Evolutionary conservation across 208 protist genomes (phyloP).

Genomic region (Blastocrithidia nonstop): DNA sequence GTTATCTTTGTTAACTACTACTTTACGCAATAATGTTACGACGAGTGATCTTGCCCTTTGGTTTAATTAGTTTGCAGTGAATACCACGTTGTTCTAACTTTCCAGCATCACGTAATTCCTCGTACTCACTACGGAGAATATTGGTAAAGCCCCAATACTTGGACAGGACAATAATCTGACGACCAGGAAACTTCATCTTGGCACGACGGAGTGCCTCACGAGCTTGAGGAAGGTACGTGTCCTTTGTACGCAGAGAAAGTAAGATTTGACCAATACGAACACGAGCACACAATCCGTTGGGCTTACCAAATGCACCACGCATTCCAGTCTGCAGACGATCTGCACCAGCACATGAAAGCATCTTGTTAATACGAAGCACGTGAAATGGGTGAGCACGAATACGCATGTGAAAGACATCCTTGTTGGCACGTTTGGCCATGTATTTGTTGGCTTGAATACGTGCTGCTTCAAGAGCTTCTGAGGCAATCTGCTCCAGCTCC

Average conservation of each 20-base stretch:
- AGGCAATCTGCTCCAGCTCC: slow-evolving; percentile 98
- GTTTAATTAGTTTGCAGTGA: slow-evolving; percentile 54
- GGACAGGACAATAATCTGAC: slow-evolving; percentile 62
- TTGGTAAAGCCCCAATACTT: slow-evolving; percentile 80
- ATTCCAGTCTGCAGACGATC: slow-evolving; percentile 99
- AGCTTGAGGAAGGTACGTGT: slow-evolving; percentile 43
- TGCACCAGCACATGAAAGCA: slow-evolving; percentile 99
- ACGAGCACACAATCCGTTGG: slow-evolving; percentile 90
- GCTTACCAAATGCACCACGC: slow-evolving; percentile 97
- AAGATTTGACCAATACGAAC: slow-evolving; percentile 96
- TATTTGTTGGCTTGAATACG: slow-evolving; percentile 99
- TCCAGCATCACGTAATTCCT: slow-evolving; percentile 32
- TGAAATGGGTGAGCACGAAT: slow-evolving; percentile 98
- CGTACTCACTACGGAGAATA: slow-evolving; percentile 60
- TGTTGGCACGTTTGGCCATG: slow-evolving; percentile 95
- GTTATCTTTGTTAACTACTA: not conserved
- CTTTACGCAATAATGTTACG: not conserved
- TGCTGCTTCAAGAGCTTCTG: slow-evolving; percentile 97
- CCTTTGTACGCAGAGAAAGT: slow-evolving; percentile 92
- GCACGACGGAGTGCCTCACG: slow-evolving; percentile 65
- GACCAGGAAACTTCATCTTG: slow-evolving; percentile 53
- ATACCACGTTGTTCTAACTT: slow-evolving; percentile 53
- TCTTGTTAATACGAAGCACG: slow-evolving; percentile 99
- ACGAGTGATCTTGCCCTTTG: slow-evolving; percentile 66
- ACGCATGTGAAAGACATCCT: slow-evolving; percentile 98